phyloP scores from a whole-genome alignment of 2,329 filamentous ascomycete genomes.

The Hypoxylon sp. region DNA sequence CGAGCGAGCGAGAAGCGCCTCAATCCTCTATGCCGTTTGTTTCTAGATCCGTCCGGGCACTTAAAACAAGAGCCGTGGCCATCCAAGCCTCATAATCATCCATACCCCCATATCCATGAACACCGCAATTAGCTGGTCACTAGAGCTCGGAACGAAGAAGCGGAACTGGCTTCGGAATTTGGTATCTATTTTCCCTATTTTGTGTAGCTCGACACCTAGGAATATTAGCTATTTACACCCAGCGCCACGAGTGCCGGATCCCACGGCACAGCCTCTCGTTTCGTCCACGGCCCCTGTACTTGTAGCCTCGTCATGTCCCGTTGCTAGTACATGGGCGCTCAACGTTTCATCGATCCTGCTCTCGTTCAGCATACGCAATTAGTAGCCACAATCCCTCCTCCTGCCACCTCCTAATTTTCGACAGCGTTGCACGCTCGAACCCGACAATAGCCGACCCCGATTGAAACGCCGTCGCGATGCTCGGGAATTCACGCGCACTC shows the following conservation, averaged over 20 bases:
- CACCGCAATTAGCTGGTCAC: neutral
- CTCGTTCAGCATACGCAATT: slow-evolving; percentile 5
- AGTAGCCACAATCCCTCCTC: slow-evolving; percentile 4
- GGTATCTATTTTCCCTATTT: slow-evolving; percentile 18
- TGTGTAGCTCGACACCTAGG: slow-evolving; percentile 16
- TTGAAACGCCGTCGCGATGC: slow-evolving; percentile 35
- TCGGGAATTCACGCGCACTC: slow-evolving; percentile 5
- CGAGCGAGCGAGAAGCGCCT: neutral
- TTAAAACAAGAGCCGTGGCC: neutral
- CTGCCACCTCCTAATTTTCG: neutral
- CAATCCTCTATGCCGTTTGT: neutral
- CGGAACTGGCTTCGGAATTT: neutral
- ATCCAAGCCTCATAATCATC: neutral
- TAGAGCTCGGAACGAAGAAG: neutral
- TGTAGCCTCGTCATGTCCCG: slow-evolving; percentile 1
- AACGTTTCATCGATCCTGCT: neutral
- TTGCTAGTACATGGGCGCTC: neutral
- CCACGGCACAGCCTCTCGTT: slow-evolving; percentile 8
- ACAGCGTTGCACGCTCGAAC: neutral
- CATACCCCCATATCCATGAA: neutral
- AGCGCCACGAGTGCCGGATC: neutral
- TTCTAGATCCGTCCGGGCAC: neutral
- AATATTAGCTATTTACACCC: slow-evolving; percentile 14
- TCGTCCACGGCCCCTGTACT: slow-evolving; percentile 4
- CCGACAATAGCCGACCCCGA: slow-evolving; percentile 9